phyloP scores from a whole-genome alignment of 345 rosid species.

The Pseudoturritis turrita region DNA sequence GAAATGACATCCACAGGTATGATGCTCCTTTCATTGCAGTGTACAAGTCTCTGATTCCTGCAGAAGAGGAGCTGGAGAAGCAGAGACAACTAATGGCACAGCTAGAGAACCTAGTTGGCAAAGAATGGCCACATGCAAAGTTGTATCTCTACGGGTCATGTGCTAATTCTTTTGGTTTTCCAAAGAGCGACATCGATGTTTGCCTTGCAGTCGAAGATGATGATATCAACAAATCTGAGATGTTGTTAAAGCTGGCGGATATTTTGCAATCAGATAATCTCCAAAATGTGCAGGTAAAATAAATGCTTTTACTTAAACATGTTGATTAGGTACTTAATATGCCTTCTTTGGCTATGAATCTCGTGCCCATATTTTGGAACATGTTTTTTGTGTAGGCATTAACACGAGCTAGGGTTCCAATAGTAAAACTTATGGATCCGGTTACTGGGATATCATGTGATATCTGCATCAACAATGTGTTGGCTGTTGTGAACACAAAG shows the following conservation, averaged over 20 bases:
- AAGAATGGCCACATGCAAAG: conserved; percentile 88
- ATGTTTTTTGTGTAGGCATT: conserved; percentile 52
- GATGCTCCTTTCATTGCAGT: conserved; percentile 56
- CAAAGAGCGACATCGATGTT: conserved; percentile 92
- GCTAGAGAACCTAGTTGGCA: conserved; percentile 65
- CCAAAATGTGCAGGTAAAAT: conserved; percentile 84
- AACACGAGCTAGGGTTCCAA: conserved; percentile 92
- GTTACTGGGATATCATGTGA: conserved; percentile 90
- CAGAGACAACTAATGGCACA: conserved; percentile 67
- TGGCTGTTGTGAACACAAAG: conserved; percentile 96
- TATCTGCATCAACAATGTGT: conserved; percentile 86
- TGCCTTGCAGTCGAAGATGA: conserved; percentile 67
- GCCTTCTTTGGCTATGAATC: neutral
- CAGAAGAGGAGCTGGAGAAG: conserved; percentile 74
- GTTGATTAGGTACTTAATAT: neutral
- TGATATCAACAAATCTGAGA: conserved; percentile 59
- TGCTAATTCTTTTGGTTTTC: conserved; percentile 90
- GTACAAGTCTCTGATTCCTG: conserved; percentile 71
- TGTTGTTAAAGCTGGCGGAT: conserved; percentile 79
- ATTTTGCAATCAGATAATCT: conserved; percentile 76
- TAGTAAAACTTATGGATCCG: conserved; percentile 98
- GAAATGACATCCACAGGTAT: conserved; percentile 57
- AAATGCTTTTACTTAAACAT: neutral
- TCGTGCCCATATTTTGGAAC: neutral
- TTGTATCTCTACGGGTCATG: conserved; percentile 91